Conservation (phyloP, 208 protist genomes). For the Trypanosomatidae sp. region DNA sequence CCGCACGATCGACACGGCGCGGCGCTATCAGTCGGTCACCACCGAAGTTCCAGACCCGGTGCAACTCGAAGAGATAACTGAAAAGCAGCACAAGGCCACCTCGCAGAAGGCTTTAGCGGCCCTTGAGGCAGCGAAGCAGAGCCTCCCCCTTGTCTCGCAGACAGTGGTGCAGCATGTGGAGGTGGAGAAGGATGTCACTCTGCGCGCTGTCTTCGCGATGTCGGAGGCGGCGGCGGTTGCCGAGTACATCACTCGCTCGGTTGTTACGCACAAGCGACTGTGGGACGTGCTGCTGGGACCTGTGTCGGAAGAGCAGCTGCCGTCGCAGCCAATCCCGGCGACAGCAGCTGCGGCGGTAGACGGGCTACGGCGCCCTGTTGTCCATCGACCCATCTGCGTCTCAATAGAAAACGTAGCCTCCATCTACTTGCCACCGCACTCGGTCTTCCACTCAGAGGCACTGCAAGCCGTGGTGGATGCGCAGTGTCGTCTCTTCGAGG, state of each 20-base stretch:
- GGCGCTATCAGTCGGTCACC: conserved; percentile 23
- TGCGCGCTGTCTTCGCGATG: conserved; percentile 63
- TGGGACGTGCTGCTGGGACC: conserved; percentile 37
- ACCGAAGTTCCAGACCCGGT: conserved; percentile 50
- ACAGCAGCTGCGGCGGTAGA: conserved; percentile 1
- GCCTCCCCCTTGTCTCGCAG: conserved; percentile 34
- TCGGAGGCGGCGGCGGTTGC: conserved; percentile 53
- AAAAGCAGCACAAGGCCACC: conserved; percentile 42
- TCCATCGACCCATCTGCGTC: conserved; percentile 8
- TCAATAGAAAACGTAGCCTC: conserved; percentile 33
- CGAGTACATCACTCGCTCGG: conserved; percentile 57
- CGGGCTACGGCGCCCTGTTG: conserved; percentile 5
- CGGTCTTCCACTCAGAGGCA: conserved; percentile 42
- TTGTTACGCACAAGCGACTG: conserved; percentile 64
- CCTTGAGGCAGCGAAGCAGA: conserved; percentile 40
- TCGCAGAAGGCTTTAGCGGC: conserved; percentile 49
- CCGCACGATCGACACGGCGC: conserved; percentile 32
- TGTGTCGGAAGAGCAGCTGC: conserved; percentile 19
- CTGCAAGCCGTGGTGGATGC: conserved; percentile 36
- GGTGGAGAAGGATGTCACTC: conserved; percentile 39
- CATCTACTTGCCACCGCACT: conserved; percentile 63
- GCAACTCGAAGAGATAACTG: conserved; percentile 42
- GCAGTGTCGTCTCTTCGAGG: conserved; percentile 33
- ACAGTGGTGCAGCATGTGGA: conserved; percentile 33
- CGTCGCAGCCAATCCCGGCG: conserved; percentile 3